Evolutionary conservation across 352 stramenopile species (phyloP).

Genomic region (Phytophthora fragariae): DNA sequence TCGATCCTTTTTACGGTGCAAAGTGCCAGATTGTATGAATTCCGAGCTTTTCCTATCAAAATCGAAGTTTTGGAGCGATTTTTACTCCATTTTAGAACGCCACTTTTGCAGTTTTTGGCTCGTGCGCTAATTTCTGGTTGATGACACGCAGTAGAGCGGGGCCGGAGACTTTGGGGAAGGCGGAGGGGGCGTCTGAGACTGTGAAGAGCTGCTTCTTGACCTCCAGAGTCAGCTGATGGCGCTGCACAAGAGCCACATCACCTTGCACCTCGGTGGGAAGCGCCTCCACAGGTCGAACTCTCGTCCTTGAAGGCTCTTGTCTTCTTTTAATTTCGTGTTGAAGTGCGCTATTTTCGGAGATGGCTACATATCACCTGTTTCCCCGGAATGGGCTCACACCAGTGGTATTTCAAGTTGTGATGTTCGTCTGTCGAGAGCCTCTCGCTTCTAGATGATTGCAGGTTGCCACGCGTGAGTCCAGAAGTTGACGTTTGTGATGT

Average conservation of each 20-base stretch:
- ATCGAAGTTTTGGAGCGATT: conserved; percentile 31
- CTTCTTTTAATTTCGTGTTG: not conserved
- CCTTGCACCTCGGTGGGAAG: conserved; percentile 28
- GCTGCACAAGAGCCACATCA: conserved; percentile 23
- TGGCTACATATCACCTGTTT: not conserved
- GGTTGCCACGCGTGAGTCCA: conserved; percentile 6
- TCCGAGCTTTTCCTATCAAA: conserved; percentile 22
- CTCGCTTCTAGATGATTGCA: conserved; percentile 7
- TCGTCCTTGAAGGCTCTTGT: conserved; percentile 32
- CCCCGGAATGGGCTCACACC: not conserved
- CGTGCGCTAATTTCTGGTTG: conserved; percentile 28
- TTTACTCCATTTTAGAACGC: conserved; percentile 24
- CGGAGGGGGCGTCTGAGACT: conserved; percentile 8
- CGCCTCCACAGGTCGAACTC: conserved; percentile 49
- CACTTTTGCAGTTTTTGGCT: conserved; percentile 28
- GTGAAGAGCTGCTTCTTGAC: conserved; percentile 31
- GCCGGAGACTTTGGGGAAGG: conserved; percentile 31
- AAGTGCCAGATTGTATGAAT: conserved; percentile 30
- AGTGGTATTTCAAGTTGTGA: not conserved
- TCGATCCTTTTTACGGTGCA: too few species aligned
- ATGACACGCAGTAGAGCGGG: conserved; percentile 33
- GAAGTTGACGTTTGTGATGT: not conserved
- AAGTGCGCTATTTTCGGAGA: not conserved
- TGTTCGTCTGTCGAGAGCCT: not conserved
- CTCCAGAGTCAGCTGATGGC: conserved; percentile 27